Evolutionary conservation across 2,329 filamentous ascomycete species (phyloP).

Genomic region (Aspergillus proliferans): DNA sequence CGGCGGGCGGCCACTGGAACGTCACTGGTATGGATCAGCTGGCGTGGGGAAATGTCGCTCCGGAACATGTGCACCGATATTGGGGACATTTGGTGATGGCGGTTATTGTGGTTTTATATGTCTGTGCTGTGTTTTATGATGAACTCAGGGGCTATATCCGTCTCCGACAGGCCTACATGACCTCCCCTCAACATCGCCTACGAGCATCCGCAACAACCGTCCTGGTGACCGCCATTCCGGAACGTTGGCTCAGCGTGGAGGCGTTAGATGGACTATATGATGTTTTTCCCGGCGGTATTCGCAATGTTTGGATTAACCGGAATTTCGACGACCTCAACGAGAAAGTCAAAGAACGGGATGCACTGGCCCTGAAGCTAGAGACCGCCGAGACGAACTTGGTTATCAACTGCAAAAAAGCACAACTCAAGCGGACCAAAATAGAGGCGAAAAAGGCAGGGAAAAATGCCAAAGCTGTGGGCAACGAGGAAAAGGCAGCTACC

Average conservation of each 20-base stretch:
- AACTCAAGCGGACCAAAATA: constrained; percentile 63
- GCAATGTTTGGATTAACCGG: constrained; percentile 94
- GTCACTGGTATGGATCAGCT: constrained; percentile 71
- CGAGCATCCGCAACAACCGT: constrained; percentile 93
- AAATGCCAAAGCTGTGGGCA: constrained; percentile 28
- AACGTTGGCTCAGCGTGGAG: constrained; percentile 81
- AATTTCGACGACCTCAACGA: constrained; percentile 77
- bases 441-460: constrained; percentile 57
- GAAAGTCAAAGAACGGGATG: constrained; percentile 71
- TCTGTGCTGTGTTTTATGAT: constrained; percentile 79
- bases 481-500: constrained; percentile 46
- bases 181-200: constrained; percentile 87
- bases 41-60: constrained; percentile 78
- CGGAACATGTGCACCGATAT: constrained; percentile 60
- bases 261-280: constrained; percentile 81
- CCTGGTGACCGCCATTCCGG: constrained; percentile 81
- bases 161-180: constrained; percentile 87
- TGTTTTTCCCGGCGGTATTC: constrained; percentile 89
- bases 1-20: constrained; percentile 35
- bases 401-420: constrained; percentile 67
- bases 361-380: constrained; percentile 67
- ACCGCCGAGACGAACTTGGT: constrained; percentile 79
- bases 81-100: constrained; percentile 82
- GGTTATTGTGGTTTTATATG: constrained; percentile 70
- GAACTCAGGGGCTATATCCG: constrained; percentile 86